Evolutionary conservation across 345 rosid genomes (phyloP).

Genomic region (Acer saccharum): DNA sequence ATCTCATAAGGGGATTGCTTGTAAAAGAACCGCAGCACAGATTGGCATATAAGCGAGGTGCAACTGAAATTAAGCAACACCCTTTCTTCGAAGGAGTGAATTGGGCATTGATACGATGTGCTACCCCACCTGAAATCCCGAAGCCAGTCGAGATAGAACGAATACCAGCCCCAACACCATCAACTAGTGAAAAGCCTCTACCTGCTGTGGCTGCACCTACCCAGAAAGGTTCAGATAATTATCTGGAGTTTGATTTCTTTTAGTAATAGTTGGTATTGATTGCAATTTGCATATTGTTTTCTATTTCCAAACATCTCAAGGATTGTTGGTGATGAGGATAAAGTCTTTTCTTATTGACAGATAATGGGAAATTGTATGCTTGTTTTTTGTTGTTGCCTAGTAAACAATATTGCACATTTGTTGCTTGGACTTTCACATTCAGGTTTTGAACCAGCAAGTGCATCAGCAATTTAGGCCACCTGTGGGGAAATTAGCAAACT

Average conservation of each 20-base stretch:
- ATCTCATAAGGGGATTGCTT: constrained; percentile 73
- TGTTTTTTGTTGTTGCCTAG: constrained; percentile 33
- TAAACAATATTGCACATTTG: constrained; percentile 19
- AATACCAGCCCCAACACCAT: constrained; percentile 40
- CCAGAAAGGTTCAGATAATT: constrained; percentile 74
- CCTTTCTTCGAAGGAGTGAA: constrained; percentile 92
- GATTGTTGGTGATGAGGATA: constrained; percentile 38
- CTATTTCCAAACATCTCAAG: constrained; percentile 34
- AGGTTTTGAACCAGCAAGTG: constrained; percentile 15
- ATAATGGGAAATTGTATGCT: constrained; percentile 45
- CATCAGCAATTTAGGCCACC: background rate
- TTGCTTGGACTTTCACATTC: constrained; percentile 2
- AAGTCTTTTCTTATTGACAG: constrained; percentile 34
- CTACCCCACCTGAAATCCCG: constrained; percentile 89
- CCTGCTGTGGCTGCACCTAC: constrained; percentile 30
- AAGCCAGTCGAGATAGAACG: constrained; percentile 70
- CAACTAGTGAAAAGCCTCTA: constrained; percentile 53
- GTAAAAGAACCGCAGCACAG: constrained; percentile 90
- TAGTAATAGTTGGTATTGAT: constrained; percentile 36
- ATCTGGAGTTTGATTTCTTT: constrained; percentile 93
- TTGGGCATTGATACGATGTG: constrained; percentile 90
- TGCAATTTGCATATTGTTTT: constrained; percentile 32
- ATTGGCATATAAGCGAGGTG: constrained; percentile 82
- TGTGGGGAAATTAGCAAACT: background rate
- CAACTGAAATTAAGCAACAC: constrained; percentile 93